phyloP scores from a whole-genome alignment of 176 grass and related monocot species.

The Aegilops umbellulata region DNA sequence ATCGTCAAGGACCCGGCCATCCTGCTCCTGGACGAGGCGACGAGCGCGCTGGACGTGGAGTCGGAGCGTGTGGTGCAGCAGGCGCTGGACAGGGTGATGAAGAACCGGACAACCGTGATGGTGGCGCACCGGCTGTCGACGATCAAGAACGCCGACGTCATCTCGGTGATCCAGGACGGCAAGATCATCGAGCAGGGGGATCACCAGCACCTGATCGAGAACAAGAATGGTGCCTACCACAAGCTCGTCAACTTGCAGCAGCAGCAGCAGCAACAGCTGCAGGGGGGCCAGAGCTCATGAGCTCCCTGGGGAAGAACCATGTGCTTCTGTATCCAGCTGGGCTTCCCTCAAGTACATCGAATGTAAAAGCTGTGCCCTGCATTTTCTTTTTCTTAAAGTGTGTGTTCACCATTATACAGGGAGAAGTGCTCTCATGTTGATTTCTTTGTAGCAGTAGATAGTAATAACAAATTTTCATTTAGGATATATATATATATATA shows the following conservation, averaged over 20 bases:
- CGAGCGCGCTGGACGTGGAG: constrained; percentile 88
- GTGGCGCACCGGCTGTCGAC: constrained; percentile 93
- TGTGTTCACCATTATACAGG: constrained; percentile 20
- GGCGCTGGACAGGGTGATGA: constrained; percentile 86
- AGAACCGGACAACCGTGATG: constrained; percentile 82
- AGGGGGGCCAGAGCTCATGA: constrained; percentile 26
- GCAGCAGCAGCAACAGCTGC: constrained; percentile 54
- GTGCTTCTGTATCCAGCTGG: neutral
- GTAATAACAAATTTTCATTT: neutral
- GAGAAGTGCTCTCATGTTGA: constrained; percentile 11
- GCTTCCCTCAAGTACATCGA: neutral
- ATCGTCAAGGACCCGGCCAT: constrained; percentile 80
- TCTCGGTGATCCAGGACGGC: constrained; percentile 88
- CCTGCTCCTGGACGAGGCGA: constrained; percentile 90
- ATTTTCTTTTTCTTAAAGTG: constrained; percentile 20
- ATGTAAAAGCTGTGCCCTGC: constrained; percentile 2
- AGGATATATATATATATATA: neutral
- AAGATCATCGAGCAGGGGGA: constrained; percentile 85
- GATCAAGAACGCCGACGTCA: constrained; percentile 83
- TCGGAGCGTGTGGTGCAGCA: constrained; percentile 89
- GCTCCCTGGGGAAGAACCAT: neutral
- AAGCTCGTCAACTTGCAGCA: constrained; percentile 89
- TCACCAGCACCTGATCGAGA: constrained; percentile 66
- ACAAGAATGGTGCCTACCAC: constrained; percentile 69
- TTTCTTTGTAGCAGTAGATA: constrained; percentile 18